phyloP scores from a whole-genome alignment of 2,329 filamentous ascomycete species.

The Cercospora citrullina region DNA sequence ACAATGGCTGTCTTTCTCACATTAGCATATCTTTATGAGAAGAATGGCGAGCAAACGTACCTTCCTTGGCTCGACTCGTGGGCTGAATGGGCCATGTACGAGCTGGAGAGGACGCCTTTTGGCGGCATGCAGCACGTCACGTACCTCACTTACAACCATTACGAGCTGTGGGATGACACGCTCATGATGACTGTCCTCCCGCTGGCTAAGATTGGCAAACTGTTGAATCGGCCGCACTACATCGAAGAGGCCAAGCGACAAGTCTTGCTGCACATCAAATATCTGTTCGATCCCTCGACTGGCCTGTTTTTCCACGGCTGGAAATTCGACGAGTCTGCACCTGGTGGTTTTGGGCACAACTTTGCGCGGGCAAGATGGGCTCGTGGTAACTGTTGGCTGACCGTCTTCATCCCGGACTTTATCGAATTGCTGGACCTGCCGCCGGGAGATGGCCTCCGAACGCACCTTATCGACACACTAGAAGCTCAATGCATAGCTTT shows the following conservation, averaged over 20 bases:
- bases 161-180: conserved; percentile 82
- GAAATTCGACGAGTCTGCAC: conserved; percentile 65
- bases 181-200: conserved; percentile 86
- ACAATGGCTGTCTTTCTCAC: conserved; percentile 79
- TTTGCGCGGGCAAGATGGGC: conserved; percentile 59
- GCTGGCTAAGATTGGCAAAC: conserved; percentile 73
- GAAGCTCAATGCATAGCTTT: conserved; percentile 69
- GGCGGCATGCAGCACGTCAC: conserved; percentile 76
- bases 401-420: conserved; percentile 80
- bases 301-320: conserved; percentile 82
- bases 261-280: conserved; percentile 75
- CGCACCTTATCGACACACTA: conserved; percentile 62
- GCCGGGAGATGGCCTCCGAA: conserved; percentile 59
- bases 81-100: conserved; percentile 81
- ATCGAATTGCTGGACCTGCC: conserved; percentile 68
- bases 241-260: conserved; percentile 75
- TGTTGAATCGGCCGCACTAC: conserved; percentile 70
- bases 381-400: conserved; percentile 71
- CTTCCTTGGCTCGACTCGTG: conserved; percentile 76
- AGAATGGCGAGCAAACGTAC: conserved; percentile 67
- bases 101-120: conserved; percentile 68
- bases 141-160: conserved; percentile 67
- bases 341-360: conserved; percentile 56
- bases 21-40: conserved; percentile 75
- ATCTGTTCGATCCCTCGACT: conserved; percentile 69